Base-by-base conservation (phyloP, 805 yeast species). In the Grigorovia transvaalensis region DNA sequence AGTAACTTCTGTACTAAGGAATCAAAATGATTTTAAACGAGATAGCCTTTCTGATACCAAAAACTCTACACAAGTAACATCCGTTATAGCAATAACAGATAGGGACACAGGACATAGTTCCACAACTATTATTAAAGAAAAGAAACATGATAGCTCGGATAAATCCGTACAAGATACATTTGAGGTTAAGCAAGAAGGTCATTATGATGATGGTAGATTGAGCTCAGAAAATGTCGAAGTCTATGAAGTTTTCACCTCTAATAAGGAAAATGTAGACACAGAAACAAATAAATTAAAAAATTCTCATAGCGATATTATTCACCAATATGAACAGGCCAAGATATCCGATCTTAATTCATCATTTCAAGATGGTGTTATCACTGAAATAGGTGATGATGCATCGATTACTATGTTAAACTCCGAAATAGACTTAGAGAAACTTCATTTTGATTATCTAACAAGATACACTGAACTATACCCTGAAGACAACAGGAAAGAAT, bases 401-500 rank as follows among this genome's bases (percentile, higher is more conserved):
- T 23, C 27, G 27, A 23, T 38, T 8, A n/a, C 8, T 15, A n/a
- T 12, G 17, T 18, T 38, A 33, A 19, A 33, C 13, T 29, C 44
- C 5, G 27, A 46, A 23, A 38, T 41, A n/a, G 50, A 27, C 11
- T 41, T 61, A 12, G 56, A 61, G 1, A 59, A 54, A 29, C 50
- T 51, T 3, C 64, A 64, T 50, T 59, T 65, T n/a, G 62, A 60
- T 44, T 56, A 58, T 35, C 54, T 66, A 23, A 50, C 63, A 18
- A 53, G 45, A 17, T 65, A 66, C 49, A 64, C 65, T 9, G 60
- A 64, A 45, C 38, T 50, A 7, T 54, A 62, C 44, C 49, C 54
- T 56, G 80, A 82, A 55, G 95, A 85, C 61, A 63, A 71, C 44
- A 87, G 82, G 53, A 89, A 91, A 1, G 76, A 76, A 30, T 66